Evolutionary conservation across 345 rosid species (phyloP), one percentile per base, ranked within the genome.

Genomic region (Lagerstroemia speciosa): DNA sequence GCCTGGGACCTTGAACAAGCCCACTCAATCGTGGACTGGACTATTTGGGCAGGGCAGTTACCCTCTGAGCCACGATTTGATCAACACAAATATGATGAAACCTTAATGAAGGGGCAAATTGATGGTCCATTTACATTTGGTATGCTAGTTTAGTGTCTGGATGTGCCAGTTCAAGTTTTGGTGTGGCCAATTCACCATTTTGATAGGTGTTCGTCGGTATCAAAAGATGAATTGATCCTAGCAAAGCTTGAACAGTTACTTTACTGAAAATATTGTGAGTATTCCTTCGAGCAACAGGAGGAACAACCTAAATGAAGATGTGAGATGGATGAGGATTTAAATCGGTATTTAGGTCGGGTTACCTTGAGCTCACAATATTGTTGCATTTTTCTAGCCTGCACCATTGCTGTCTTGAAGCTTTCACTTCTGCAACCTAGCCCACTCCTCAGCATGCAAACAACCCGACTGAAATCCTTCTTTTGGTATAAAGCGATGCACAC

Each of bases 381-480:
- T 71, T 81, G 87, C 99, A 91, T 91, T 83, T 94, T 91, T 84
- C 84, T 74, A 67, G 99, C 96, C 75, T 89, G 99, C 67, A 83
- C 79, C 95, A 94, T 79, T 72, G 93, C 89, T 34, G 84, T 72
- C 76, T 81, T 94, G 71, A 91, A 91, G 77, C 81, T 80, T 40
- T 84, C 84, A 65, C 82, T 87, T 78, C 84, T 86, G 73, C 72
- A 65, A 53, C 89, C 87, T 71, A 78, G 90, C 66, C 97, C 96
- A 38, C 82, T 81, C 61, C 97, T 82, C 64, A 94, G 72, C 99
- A 91, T 94, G 71, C 93, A 94, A 11, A 93, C 93, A 8, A 94
- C 85, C 72, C 92, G 81, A 75, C 99, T 87, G 75, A 94, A 94
- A 76, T 94, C 99, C 84, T 89, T 94, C 85, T 89, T 91, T 82